Percentiles rank a stretch among this genome's conserved stretches.
Conservation (phyloP, 1,284 basidiomycete genomes). For the Agroathelia rolfsii region DNA sequence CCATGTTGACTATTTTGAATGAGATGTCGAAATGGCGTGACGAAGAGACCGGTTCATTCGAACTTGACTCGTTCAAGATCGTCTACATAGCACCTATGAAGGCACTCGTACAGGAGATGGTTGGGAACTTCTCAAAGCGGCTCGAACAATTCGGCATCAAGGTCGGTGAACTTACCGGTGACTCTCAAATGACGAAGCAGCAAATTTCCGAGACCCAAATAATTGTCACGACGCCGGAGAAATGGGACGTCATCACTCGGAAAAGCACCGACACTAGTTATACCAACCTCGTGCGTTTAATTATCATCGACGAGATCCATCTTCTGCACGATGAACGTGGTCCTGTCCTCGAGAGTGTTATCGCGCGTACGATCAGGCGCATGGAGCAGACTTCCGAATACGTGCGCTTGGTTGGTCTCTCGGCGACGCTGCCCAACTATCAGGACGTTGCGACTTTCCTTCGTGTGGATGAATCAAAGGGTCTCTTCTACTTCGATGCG, state of each 20-base stretch:
- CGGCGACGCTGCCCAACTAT: slow-evolving; percentile 96
- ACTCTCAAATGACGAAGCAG: slow-evolving; percentile 96
- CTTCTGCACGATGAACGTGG: slow-evolving; percentile 97
- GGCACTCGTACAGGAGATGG: slow-evolving; percentile 95
- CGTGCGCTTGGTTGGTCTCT: slow-evolving; percentile 90
- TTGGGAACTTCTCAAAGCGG: slow-evolving; percentile 85
- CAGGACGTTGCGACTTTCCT: slow-evolving; percentile 98
- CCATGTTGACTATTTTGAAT: slow-evolving; percentile 88
- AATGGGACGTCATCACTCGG: slow-evolving; percentile 98
- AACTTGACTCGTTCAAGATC: slow-evolving; percentile 91
- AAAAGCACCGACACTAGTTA: slow-evolving; percentile 97
- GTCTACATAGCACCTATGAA: slow-evolving; percentile 99
- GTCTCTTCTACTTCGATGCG: slow-evolving; percentile 96
- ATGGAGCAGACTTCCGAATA: slow-evolving; percentile 95
- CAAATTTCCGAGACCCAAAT: slow-evolving; percentile 97
- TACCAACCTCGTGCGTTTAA: slow-evolving; percentile 91
- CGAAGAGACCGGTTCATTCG: slow-evolving; percentile 76
- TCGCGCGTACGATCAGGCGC: slow-evolving; percentile 84
- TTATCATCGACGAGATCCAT: slow-evolving; percentile 99
- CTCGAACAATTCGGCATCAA: slow-evolving; percentile 77
- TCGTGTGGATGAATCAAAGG: slow-evolving; percentile 86
- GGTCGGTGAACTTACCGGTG: slow-evolving; percentile 94
- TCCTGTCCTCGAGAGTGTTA: slow-evolving; percentile 89
- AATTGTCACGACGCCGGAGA: slow-evolving; percentile 98
- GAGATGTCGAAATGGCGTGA: slow-evolving; percentile 82